Evolutionary conservation across 2,329 filamentous ascomycete genomes (phyloP).

Genomic region (Orbilia oligospora): DNA sequence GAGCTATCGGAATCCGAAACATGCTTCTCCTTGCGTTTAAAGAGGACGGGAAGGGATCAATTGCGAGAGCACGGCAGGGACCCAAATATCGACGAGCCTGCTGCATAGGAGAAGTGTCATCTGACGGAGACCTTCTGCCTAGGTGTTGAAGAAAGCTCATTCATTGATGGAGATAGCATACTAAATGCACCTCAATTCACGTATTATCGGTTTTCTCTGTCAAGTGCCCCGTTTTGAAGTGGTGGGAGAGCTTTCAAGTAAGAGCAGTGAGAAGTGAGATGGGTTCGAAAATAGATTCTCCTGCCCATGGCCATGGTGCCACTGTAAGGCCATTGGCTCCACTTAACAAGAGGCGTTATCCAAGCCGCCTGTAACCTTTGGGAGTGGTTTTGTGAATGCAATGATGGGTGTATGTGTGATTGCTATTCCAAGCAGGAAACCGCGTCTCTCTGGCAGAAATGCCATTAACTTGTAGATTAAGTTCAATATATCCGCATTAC

Average conservation of each 20-base stretch:
- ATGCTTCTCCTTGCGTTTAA: slow-evolving; percentile 35
- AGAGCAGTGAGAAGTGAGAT: slow-evolving; percentile 25
- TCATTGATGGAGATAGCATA: slow-evolving; percentile 43
- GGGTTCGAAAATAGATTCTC: slow-evolving; percentile 50
- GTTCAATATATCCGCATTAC: slow-evolving; percentile 17
- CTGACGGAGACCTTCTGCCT: slow-evolving; percentile 46
- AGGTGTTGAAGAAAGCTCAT: slow-evolving; percentile 9
- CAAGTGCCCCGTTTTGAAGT: slow-evolving; percentile 40
- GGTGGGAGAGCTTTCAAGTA: slow-evolving; percentile 40
- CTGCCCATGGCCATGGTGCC: slow-evolving; percentile 33
- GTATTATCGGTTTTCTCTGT: slow-evolving; percentile 31
- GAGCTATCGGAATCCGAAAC: slow-evolving; percentile 48
- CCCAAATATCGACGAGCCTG: slow-evolving; percentile 10
- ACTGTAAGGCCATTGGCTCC: slow-evolving; percentile 55
- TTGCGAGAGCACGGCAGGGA: slow-evolving; percentile 24
- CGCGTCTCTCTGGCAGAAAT: slow-evolving; percentile 21
- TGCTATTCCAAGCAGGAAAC: slow-evolving; percentile 25
- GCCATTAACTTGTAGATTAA: slow-evolving; percentile 10
- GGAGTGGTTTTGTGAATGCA: slow-evolving; percentile 17
- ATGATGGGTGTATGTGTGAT: slow-evolving; percentile 2
- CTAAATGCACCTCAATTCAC: slow-evolving; percentile 22
- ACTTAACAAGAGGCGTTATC: slow-evolving; percentile 20
- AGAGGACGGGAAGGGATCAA: slow-evolving; percentile 34
- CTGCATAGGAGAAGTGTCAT: slow-evolving; percentile 31
- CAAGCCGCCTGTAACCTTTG: slow-evolving; percentile 46